A percentile compares a stretch with the other conserved stretches of the same genome.
These are phyloP conservation scores for Penicillium hordei DNA, from an alignment of 2,329 filamentous ascomycete species.

Conservation along the genomic window DNA sequence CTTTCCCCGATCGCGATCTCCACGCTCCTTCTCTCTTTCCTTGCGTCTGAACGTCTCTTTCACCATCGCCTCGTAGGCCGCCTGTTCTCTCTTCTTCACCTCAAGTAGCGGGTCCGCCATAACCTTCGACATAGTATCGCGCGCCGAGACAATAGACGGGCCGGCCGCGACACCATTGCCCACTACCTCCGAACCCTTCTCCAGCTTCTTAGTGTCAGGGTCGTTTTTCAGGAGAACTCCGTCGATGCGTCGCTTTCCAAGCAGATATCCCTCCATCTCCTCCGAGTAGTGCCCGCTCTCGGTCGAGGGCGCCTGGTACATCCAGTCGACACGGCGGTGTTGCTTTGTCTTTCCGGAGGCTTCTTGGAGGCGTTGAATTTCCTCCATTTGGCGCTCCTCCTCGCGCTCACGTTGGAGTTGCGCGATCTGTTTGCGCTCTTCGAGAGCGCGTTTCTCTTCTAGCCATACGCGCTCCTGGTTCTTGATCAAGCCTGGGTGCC, in stretches of 20 bases:
- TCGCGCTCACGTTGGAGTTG: constrained; percentile 89
- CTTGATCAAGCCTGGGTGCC: constrained; percentile 85
- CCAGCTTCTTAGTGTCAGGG: constrained; percentile 70
- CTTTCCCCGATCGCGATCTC: constrained; percentile 18
- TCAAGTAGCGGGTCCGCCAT: constrained; percentile 87
- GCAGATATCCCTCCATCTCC: constrained; percentile 88
- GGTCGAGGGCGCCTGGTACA: constrained; percentile 85
- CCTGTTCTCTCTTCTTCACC: constrained; percentile 89
- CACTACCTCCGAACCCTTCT: constrained; percentile 60
- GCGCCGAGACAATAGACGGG: constrained; percentile 65
- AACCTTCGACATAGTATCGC: constrained; percentile 83
- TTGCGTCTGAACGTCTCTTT: constrained; percentile 44
- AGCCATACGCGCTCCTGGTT: constrained; percentile 91
- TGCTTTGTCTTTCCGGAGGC: constrained; percentile 79
- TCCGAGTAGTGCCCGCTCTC: constrained; percentile 71
- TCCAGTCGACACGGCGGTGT: constrained; percentile 89
- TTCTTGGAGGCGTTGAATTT: constrained; percentile 86
- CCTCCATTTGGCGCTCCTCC: constrained; percentile 88
- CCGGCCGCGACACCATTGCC: constrained; percentile 20
- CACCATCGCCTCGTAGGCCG: constrained; percentile 63
- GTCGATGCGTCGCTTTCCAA: constrained; percentile 92
- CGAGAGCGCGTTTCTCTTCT: constrained; percentile 86
- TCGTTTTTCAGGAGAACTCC: constrained; percentile 73
- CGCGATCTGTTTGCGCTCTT: constrained; percentile 91
- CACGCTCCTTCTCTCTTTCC: constrained; percentile 26